Evolutionary conservation across 768 basidiomycete species (phyloP).

Genomic region (Psilocybe tampanensis): DNA sequence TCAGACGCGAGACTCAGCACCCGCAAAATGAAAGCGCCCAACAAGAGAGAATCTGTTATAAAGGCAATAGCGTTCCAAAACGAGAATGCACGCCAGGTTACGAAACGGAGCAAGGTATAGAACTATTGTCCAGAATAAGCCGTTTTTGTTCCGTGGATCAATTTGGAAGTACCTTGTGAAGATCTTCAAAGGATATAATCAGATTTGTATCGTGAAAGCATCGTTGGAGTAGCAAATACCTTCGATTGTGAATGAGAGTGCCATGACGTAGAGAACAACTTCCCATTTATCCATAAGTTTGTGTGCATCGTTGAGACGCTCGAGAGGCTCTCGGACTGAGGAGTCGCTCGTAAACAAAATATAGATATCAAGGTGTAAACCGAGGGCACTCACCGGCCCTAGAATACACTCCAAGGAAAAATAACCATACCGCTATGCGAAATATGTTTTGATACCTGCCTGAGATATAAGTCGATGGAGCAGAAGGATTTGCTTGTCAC

Average conservation of each 20-base stretch:
- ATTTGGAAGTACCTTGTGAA: slow-evolving; percentile 49
- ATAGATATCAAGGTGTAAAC: background rate
- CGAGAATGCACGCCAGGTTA: slow-evolving; percentile 78
- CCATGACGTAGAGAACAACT: slow-evolving; percentile 75
- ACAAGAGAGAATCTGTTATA: slow-evolving; percentile 71
- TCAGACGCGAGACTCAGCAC: slow-evolving; percentile 52
- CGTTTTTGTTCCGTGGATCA: background rate
- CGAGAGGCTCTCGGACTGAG: slow-evolving; percentile 75
- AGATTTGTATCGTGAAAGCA: background rate
- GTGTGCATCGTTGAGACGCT: slow-evolving; percentile 60
- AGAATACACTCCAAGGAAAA: slow-evolving; percentile 80
- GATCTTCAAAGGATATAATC: slow-evolving; percentile 34
- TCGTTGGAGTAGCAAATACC: slow-evolving; percentile 46
- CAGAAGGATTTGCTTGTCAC: background rate
- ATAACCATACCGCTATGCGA: slow-evolving; percentile 74
- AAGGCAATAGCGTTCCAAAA: slow-evolving; percentile 79
- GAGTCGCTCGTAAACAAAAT: slow-evolving; percentile 4
- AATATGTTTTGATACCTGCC: slow-evolving; percentile 84
- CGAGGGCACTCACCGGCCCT: slow-evolving; percentile 63
- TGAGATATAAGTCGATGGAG: slow-evolving; percentile 8
- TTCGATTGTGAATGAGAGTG: slow-evolving; percentile 77
- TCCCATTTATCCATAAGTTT: slow-evolving; percentile 79
- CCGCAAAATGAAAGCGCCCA: slow-evolving; percentile 76
- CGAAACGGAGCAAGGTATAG: slow-evolving; percentile 70
- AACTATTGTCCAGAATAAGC: slow-evolving; percentile 44